These are phyloP conservation scores for Paraleonurus japonicus DNA, from an alignment of 257 asterid genomes.

Conservation along the genomic window DNA sequence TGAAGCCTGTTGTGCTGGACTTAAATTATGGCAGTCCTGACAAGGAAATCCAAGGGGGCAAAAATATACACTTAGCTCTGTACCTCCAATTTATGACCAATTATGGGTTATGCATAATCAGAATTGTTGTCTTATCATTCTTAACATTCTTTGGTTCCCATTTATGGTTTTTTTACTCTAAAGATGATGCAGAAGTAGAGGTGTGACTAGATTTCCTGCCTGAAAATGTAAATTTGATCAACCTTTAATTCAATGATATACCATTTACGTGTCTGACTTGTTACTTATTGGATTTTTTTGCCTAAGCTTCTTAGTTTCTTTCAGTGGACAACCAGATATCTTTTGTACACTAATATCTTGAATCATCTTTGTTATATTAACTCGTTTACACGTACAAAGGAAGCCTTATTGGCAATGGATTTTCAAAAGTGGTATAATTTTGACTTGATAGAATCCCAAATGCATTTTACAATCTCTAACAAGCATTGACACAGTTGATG, in stretches of 20 bases:
- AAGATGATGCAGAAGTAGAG: too few relatives aligned
- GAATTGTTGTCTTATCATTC: background rate
- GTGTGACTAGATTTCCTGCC: too few relatives aligned
- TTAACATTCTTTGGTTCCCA: background rate
- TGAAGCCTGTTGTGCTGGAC: background rate
- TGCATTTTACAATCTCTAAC: background rate
- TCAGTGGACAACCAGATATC: background rate
- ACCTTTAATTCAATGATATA: background rate
- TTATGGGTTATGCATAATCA: background rate
- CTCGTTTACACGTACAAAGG: background rate
- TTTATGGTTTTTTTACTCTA: background rate
- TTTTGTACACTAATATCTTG: background rate
- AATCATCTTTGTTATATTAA: background rate
- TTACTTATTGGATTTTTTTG: too few relatives aligned
- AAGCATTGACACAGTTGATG: background rate
- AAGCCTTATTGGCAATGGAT: background rate
- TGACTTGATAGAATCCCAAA: background rate
- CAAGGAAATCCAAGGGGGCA: background rate
- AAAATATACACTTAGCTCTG: background rate
- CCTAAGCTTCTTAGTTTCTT: background rate
- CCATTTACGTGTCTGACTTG: background rate
- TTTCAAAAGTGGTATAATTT: background rate
- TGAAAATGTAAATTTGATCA: too few relatives aligned
- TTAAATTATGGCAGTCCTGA: background rate
- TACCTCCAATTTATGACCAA: background rate